Base-by-base conservation (phyloP, 2,329 filamentous ascomycete genomes). In the Sporothrix protearum region DNA sequence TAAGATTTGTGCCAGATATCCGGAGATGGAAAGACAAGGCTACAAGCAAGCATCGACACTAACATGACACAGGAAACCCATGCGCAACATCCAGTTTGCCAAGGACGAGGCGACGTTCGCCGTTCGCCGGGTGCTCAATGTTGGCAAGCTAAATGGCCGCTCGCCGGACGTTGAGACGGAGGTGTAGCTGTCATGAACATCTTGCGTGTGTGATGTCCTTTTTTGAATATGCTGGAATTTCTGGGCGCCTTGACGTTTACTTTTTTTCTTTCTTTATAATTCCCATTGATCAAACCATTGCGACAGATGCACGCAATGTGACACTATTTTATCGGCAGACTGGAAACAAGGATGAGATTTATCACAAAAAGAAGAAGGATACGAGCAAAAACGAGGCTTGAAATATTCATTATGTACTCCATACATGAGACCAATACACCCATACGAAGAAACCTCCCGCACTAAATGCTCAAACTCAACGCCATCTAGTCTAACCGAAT, bases 131-230 rank as follows among this genome's bases (percentile, higher is more conserved):
- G 82, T 96, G 71, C 92, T 90, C 80, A 91, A 92, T 77, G 90
- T 92, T 78, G 85, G 96, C 10, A 90, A 89, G 45, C 81, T 98
- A 78, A 89, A 89, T 53, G 95, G 95, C 0, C 86, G 95, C 73
- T 91, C 95, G 80, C 95, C 95, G 2, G 93, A 94, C 79, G 89
- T 97, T 49, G 94, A 97, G 86, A 96, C 93, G 0, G 91, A 93
- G 79, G 83, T 71, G 55, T 73, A 64, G 45, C 14, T 16, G 30
- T 10, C 3, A 4, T 55, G 39, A 4, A 4, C 51, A 16, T 67
- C 25, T 42, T 33, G 4, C 39, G 9, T 55, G 16, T 36, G 4
- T 12, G 30, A 61, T 61, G 22, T 57, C 36, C 33, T 42, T 19
- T 19, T 64, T 47, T 47, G 22, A 25, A 16, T 42, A 19, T 64